Percentiles rank a stretch among this genome's conserved stretches.
phyloP scores from a whole-genome alignment of 306 rosid genomes.

The Notholithocarpus densiflorus region DNA sequence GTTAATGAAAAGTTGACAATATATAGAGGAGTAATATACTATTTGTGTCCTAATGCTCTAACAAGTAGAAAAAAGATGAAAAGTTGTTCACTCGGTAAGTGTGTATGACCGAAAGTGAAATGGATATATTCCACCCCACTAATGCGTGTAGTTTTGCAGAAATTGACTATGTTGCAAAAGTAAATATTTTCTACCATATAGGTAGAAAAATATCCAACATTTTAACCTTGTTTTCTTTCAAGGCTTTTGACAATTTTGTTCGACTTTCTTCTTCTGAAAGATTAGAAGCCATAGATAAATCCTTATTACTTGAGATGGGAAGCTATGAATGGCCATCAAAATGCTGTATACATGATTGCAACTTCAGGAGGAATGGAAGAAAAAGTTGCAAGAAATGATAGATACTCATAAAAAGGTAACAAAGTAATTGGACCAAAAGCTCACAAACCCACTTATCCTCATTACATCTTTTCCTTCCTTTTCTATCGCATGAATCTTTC shows the following conservation, averaged over 20 bases:
- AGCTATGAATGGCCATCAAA: neutral
- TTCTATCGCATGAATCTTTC: neutral
- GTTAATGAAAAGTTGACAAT: too few species aligned
- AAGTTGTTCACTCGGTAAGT: too few species aligned
- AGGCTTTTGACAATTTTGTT: neutral
- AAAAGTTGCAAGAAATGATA: neutral
- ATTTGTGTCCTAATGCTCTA: too few species aligned
- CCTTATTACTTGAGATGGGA: neutral
- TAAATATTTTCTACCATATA: too few species aligned
- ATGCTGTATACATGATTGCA: constrained; percentile 10
- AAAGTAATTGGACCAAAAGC: neutral
- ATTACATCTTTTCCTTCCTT: neutral
- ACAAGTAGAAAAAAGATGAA: too few species aligned
- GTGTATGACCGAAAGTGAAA: too few species aligned
- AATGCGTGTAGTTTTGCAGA: too few species aligned
- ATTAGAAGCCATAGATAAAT: neutral
- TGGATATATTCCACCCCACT: too few species aligned
- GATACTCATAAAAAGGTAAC: neutral
- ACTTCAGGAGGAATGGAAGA: constrained; percentile 10
- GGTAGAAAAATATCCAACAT: too few species aligned
- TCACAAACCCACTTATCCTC: neutral
- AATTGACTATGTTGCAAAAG: too few species aligned
- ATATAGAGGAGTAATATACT: too few species aligned
- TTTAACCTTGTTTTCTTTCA: too few species aligned
- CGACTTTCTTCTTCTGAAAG: neutral